Evolutionary conservation across 257 asterid species (phyloP).

Genomic region (Solanum acaule): DNA sequence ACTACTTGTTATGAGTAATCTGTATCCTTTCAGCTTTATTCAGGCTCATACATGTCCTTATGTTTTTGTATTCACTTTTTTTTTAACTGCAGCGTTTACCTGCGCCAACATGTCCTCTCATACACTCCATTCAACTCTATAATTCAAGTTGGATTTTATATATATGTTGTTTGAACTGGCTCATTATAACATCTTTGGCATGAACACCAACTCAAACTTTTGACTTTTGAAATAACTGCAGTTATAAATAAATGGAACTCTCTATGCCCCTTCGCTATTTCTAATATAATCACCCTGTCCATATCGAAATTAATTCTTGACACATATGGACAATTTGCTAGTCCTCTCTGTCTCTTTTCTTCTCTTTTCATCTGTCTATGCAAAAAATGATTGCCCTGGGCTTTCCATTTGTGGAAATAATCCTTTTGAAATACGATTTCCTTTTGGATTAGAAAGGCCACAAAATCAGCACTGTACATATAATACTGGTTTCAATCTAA

Average conservation of each 20-base stretch:
- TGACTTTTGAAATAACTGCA: not conserved
- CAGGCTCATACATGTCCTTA: not conserved
- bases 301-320: not conserved
- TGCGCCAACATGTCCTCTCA: not conserved
- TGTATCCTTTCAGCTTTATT: not conserved
- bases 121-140: not conserved
- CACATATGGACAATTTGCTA: not conserved
- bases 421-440: not conserved
- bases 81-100: not conserved
- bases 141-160: not conserved
- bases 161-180: not conserved
- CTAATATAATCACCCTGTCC: not conserved
- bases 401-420: not conserved
- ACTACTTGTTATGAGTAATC: not conserved
- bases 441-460: not conserved
- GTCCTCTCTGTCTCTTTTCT: not conserved
- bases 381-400: conserved; percentile 21
- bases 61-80: not conserved
- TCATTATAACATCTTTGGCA: not conserved
- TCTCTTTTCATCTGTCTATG: conserved; percentile 7
- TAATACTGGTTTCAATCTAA: not conserved
- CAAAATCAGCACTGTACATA: not conserved
- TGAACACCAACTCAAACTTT: not conserved
- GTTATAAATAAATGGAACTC: not conserved
- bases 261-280: not conserved